Conservation (phyloP, 495 filamentous ascomycete species). For the Tuber calosporum region DNA sequence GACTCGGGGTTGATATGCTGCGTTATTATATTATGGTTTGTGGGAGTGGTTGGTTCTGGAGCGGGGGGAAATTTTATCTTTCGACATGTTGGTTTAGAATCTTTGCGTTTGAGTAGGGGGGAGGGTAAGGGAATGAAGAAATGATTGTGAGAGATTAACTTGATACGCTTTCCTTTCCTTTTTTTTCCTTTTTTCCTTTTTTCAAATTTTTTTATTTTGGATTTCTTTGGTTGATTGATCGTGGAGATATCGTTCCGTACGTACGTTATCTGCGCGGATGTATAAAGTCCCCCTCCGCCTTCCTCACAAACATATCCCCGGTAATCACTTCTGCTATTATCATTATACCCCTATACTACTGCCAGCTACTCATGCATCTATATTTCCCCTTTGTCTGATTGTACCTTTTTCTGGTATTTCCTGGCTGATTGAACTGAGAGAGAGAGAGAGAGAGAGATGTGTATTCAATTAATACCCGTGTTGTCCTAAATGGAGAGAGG, state of each 20-base stretch:
- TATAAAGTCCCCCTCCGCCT: background rate
- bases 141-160: constrained; percentile 6
- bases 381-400: background rate
- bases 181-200: constrained; percentile 12
- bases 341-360: background rate
- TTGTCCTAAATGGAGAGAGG: background rate
- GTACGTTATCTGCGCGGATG: background rate
- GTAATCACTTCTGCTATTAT: background rate
- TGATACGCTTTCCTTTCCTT: constrained; percentile 3
- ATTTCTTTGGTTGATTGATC: constrained; percentile 8
- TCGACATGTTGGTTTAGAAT: constrained; percentile 21
- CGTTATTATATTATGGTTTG: constrained; percentile 14
- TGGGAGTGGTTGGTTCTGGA: constrained; percentile 17
- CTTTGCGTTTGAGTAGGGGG: constrained; percentile 17
- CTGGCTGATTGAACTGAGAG: background rate
- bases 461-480: background rate
- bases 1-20: constrained; percentile 9
- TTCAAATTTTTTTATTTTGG: constrained; percentile 19
- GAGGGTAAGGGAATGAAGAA: constrained; percentile 11
- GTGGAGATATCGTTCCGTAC: background rate
- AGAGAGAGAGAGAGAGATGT: background rate
- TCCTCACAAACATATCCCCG: background rate
- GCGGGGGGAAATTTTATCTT: constrained; percentile 22
- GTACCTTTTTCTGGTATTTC: background rate
- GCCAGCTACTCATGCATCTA: background rate